These are phyloP conservation scores for Phytopythium ostracodes DNA, from an alignment of 352 stramenopile species.

Conservation along the genomic window DNA sequence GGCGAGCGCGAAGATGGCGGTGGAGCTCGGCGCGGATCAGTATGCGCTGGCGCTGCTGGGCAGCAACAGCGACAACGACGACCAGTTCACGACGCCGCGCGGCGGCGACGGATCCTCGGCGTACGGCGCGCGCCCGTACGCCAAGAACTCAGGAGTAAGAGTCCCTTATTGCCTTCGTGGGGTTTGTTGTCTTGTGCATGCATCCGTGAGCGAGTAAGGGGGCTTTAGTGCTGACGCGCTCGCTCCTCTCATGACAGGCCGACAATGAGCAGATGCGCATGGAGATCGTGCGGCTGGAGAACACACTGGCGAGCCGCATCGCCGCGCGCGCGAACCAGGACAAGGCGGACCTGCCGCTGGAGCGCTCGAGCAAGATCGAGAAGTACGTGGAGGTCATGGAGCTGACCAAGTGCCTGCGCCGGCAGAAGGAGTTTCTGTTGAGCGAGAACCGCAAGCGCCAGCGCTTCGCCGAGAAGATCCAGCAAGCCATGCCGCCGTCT, in stretches of 20 bases:
- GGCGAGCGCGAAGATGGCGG: constrained; percentile 20
- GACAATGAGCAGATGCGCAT: constrained; percentile 78
- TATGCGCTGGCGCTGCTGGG: constrained; percentile 59
- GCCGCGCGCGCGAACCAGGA: constrained; percentile 65
- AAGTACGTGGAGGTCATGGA: constrained; percentile 89
- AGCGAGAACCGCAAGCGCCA: constrained; percentile 85
- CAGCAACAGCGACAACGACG: constrained; percentile 52
- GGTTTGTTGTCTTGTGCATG: too few relatives aligned
- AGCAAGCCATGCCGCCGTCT: constrained; percentile 81
- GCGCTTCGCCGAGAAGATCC: constrained; percentile 83
- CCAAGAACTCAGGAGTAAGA: constrained; percentile 52
- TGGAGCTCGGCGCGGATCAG: constrained; percentile 35
- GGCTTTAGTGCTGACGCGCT: background rate
- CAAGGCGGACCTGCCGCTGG: constrained; percentile 60
- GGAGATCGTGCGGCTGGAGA: constrained; percentile 78
- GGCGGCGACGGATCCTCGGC: constrained; percentile 18
- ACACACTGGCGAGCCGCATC: constrained; percentile 65
- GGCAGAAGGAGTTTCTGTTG: constrained; percentile 83
- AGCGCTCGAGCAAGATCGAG: constrained; percentile 81
- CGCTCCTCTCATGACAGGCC: constrained; percentile 22
- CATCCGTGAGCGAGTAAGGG: too few relatives aligned
- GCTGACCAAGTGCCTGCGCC: constrained; percentile 81
- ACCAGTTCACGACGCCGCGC: constrained; percentile 35
- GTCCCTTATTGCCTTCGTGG: background rate
- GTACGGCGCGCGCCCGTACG: constrained; percentile 53